Evolutionary conservation across 331 rosid genomes (phyloP), one percentile per base, ranked within the genome.

Genomic region (Quercus lobata): DNA sequence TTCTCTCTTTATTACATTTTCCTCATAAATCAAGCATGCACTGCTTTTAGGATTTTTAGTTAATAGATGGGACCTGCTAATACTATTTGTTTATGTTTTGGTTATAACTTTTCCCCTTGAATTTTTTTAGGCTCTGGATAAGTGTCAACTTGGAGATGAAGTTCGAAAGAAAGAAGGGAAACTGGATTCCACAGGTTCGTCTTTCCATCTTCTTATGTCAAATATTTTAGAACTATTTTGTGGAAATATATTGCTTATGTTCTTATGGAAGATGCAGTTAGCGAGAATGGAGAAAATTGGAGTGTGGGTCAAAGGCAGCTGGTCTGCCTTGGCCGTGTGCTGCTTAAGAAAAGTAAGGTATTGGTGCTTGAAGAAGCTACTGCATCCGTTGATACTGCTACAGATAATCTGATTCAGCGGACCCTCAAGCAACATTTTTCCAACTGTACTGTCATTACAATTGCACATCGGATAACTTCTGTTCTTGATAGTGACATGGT

Each of bases 351-450:
- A 76, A 92, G 91, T 79, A 89, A 88, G 79, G 90, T 93, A 30
- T 83, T 91, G 82, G 93, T 93, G 57, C 97, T 93, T 57, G 97
- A 93, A n/a, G 97, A 91, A 86, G 97, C 97, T 49, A 93, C 98
- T 11, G 97, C 98, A 7, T 93, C 97, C 0, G 92, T 91, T 18
- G 98, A 93, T 80, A 91, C 98, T 5, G 96, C 98, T 7, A 93
- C 96, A 0, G 97, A 91, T 79, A 91, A 90, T 85, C 86, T 89
- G 81, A 93, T 93, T 74, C 96, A 93, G 74, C 88, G 85, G 56
- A 89, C 96, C 5, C 86, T 93, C 21, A 70, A 85, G 68, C 79
- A 82, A n/a, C 96, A 93, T 80, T 93, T 89, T 68, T 68, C 85
- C 2, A 76, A 86, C 73, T 86, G 91, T 55, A 93, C 96, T 0